phyloP scores from a whole-genome alignment of 2,329 filamentous ascomycete species.

The Hypoxylon rubiginosum region DNA sequence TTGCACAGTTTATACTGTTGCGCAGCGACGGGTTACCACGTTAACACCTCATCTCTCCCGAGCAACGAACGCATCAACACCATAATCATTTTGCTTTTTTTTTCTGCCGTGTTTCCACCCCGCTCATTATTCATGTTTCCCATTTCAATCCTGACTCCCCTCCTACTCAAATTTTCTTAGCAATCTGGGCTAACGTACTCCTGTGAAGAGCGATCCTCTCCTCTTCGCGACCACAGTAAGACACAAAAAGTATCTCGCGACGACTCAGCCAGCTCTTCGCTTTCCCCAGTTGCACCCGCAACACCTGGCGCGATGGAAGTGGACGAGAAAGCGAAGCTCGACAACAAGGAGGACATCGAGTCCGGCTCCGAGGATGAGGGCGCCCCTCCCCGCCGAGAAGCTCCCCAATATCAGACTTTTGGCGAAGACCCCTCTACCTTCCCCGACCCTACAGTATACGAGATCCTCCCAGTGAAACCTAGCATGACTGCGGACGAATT shows the following conservation, averaged over 20 bases:
- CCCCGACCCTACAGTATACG: constrained; percentile 91
- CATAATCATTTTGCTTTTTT: neutral
- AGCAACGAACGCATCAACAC: neutral
- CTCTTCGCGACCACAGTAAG: constrained; percentile 64
- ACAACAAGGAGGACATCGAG: constrained; percentile 61
- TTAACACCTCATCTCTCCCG: neutral
- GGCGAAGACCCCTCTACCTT: constrained; percentile 94
- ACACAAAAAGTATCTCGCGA: constrained; percentile 65
- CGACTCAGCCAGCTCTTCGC: constrained; percentile 70
- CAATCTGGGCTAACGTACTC: constrained; percentile 36
- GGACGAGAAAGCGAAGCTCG: constrained; percentile 64
- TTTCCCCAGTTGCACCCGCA: constrained; percentile 67
- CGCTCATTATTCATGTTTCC: neutral
- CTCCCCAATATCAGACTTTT: constrained; percentile 87
- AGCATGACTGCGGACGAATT: constrained; percentile 88
- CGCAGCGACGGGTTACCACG: neutral
- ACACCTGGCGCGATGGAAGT: constrained; percentile 71
- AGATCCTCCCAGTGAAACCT: constrained; percentile 81
- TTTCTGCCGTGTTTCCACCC: neutral
- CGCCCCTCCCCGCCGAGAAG: constrained; percentile 71
- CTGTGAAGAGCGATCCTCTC: constrained; percentile 64
- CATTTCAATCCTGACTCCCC: neutral
- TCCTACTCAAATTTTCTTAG: constrained; percentile 1
- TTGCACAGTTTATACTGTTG: neutral
- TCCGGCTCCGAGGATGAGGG: constrained; percentile 71